Evolutionary conservation across 1,139 yeast genomes (phyloP).

Genomic region (Hanseniaspora uvarum): DNA sequence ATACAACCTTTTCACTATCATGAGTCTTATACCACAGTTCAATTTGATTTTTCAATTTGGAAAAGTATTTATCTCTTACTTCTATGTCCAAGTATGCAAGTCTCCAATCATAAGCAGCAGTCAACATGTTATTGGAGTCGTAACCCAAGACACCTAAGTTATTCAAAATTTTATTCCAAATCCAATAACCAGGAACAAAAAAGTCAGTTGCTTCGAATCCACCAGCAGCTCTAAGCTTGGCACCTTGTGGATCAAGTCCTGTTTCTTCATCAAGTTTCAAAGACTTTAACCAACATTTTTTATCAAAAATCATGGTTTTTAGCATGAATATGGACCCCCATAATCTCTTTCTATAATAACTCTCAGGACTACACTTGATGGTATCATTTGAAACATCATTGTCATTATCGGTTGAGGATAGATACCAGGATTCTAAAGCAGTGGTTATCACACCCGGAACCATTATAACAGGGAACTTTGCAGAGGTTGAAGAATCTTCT

Average conservation of each 20-base stretch:
- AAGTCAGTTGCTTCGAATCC: constrained; percentile 97
- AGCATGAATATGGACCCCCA: constrained; percentile 98
- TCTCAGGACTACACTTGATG: constrained; percentile 59
- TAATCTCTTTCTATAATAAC: constrained; percentile 77
- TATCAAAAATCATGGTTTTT: constrained; percentile 81
- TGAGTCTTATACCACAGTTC: constrained; percentile 44
- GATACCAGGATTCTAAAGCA: constrained; percentile 89
- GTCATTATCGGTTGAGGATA: constrained; percentile 48
- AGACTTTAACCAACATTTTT: constrained; percentile 86
- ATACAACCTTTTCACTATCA: constrained; percentile 58
- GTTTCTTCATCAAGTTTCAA: constrained; percentile 81
- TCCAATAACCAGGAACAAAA: constrained; percentile 96
- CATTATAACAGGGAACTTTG: constrained; percentile 72
- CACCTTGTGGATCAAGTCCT: constrained; percentile 81
- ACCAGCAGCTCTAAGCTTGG: constrained; percentile 78
- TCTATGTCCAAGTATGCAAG: constrained; percentile 82
- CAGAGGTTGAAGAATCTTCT: constrained; percentile 39
- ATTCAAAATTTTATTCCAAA: constrained; percentile 90
- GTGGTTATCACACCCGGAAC: constrained; percentile 96
- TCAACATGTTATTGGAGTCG: constrained; percentile 78
- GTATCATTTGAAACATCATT: neutral
- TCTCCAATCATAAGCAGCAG: constrained; percentile 96
- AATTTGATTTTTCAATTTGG: constrained; percentile 60
- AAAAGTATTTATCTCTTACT: constrained; percentile 71
- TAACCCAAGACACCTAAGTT: constrained; percentile 90